Evolutionary conservation across 2,329 filamentous ascomycete species (phyloP).

Genomic region (Rosellinia necatrix): DNA sequence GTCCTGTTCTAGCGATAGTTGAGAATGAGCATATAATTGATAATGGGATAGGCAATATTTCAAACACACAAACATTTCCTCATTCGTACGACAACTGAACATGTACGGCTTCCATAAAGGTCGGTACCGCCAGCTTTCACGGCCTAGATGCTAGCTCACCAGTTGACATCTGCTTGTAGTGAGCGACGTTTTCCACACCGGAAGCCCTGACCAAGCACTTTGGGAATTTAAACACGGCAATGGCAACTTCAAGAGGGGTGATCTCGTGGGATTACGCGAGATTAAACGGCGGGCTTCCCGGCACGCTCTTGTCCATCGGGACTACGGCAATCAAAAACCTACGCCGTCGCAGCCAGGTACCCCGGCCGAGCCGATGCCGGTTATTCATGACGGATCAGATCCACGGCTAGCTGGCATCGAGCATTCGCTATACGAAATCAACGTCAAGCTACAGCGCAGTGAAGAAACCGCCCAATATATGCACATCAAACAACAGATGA

Average conservation of each 20-base stretch:
- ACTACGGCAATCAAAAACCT: slow-evolving; percentile 80
- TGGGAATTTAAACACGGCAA: slow-evolving; percentile 99
- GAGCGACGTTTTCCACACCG: slow-evolving; percentile 97
- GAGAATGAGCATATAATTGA: slow-evolving; percentile 30
- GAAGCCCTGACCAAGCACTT: slow-evolving; percentile 86
- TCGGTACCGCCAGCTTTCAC: slow-evolving; percentile 43
- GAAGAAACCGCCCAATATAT: slow-evolving; percentile 83
- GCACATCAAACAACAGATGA: slow-evolving; percentile 77
- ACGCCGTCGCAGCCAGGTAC: slow-evolving; percentile 78
- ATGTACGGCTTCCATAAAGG: slow-evolving; percentile 99
- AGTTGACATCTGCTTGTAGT: slow-evolving; percentile 58
- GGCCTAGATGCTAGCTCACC: slow-evolving; percentile 15
- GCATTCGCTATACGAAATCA: slow-evolving; percentile 80
- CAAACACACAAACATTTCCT: slow-evolving; percentile 98
- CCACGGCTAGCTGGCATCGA: slow-evolving; percentile 76
- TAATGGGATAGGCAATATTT: slow-evolving; percentile 80
- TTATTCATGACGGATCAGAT: slow-evolving; percentile 75
- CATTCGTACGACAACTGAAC: slow-evolving; percentile 95
- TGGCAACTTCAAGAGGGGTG: slow-evolving; percentile 94
- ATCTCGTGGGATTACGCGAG: slow-evolving; percentile 86
- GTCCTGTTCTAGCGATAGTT: slow-evolving; percentile 24
- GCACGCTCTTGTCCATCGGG: slow-evolving; percentile 89
- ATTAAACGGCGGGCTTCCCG: slow-evolving; percentile 94
- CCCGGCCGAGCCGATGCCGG: slow-evolving; percentile 78
- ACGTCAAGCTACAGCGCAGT: slow-evolving; percentile 73